phyloP scores from a whole-genome alignment of 2,329 filamentous ascomycete genomes.

The Venturia nashicola region DNA sequence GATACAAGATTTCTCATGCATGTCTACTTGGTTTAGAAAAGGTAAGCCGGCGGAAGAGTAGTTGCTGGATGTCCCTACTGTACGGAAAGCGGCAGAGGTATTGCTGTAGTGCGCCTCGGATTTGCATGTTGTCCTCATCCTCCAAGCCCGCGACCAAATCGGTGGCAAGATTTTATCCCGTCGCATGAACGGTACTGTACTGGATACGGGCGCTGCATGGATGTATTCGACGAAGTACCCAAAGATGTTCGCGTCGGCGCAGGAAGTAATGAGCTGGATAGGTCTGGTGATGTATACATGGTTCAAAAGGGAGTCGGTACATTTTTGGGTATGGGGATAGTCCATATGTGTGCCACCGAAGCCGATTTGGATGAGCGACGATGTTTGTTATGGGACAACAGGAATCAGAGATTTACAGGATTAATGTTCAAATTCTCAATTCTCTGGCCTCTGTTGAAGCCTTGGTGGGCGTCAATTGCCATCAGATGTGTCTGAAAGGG shows the following conservation, averaged over 20 bases:
- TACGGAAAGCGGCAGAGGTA: too few relatives aligned
- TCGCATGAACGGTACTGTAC: constrained; percentile 12
- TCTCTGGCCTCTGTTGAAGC: neutral
- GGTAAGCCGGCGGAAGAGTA: too few relatives aligned
- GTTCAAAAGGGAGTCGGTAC: neutral
- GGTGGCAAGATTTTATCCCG: constrained; percentile 15
- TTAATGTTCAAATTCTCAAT: neutral
- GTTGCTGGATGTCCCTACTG: too few relatives aligned
- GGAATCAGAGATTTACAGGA: neutral
- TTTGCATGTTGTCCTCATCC: too few relatives aligned
- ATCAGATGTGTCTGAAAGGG: constrained; percentile 3
- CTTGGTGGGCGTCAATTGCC: neutral
- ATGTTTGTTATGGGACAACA: neutral
- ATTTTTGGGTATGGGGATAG: neutral
- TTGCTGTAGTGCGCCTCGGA: too few relatives aligned
- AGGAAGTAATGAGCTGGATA: neutral
- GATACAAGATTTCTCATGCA: too few relatives aligned
- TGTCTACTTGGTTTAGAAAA: too few relatives aligned
- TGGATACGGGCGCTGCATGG: constrained; percentile 19
- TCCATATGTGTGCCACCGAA: neutral
- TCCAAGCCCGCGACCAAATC: constrained; percentile 23
- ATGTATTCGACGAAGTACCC: constrained; percentile 13
- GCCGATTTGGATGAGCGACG: neutral
- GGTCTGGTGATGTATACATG: neutral
- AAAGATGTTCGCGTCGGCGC: constrained; percentile 6